Conservation (phyloP, 495 filamentous ascomycete species). For the Astrothelium subdiscretum region DNA sequence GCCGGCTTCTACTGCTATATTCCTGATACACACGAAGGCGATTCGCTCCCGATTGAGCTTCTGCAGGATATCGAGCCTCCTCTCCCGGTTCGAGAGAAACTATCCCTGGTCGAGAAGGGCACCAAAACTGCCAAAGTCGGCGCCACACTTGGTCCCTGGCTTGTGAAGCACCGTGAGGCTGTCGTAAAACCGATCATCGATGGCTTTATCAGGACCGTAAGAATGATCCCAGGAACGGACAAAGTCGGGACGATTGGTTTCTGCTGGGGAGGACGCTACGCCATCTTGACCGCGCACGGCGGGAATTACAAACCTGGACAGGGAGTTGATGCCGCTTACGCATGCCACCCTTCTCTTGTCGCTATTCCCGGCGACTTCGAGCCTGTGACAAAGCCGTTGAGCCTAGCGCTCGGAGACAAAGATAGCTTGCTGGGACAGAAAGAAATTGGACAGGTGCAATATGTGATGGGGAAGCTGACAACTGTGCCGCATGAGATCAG, state of each 20-base stretch:
- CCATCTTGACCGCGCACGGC: conserved; percentile 15
- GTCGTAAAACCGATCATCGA: conserved; percentile 23
- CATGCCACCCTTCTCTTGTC: conserved; percentile 23
- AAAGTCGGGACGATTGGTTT: conserved; percentile 25
- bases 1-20: conserved; percentile 22
- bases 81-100: conserved; percentile 15
- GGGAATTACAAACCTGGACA: conserved; percentile 4
- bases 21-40: conserved; percentile 23
- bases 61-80: conserved; percentile 24
- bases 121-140: conserved; percentile 17
- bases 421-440: conserved; percentile 21
- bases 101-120: conserved; percentile 12
- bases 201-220: conserved; percentile 20
- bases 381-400: conserved; percentile 15
- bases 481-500: conserved; percentile 25
- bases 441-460: conserved; percentile 20
- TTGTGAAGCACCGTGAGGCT: conserved; percentile 21
- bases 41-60: conserved; percentile 18
- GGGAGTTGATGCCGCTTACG: conserved; percentile 20
- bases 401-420: conserved; percentile 20
- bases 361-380: conserved; percentile 24
- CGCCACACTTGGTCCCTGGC: conserved; percentile 21
- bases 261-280: conserved; percentile 27
- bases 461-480: conserved; percentile 26
- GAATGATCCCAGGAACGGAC: conserved; percentile 21